Evolutionary conservation across 2,329 filamentous ascomycete genomes (phyloP).

Genomic region (Myriosclerotinia curreyana): DNA sequence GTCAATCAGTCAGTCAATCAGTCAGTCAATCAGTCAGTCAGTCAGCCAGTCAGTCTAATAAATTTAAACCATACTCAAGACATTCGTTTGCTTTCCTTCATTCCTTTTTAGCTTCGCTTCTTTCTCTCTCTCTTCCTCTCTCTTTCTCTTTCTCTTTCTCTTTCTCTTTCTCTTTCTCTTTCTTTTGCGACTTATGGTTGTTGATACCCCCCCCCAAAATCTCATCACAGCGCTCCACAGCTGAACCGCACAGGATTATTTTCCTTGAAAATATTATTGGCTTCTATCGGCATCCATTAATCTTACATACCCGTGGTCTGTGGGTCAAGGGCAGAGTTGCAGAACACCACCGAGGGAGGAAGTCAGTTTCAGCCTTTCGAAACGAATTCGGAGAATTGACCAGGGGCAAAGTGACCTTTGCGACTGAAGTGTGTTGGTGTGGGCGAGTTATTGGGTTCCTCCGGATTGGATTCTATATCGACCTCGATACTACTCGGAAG

Average conservation of each 20-base stretch:
- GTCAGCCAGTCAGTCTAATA: too few relatives aligned
- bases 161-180: background rate
- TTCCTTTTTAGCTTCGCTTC: background rate
- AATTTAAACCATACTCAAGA: background rate
- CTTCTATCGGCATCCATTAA: conserved; percentile 7
- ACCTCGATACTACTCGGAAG: background rate
- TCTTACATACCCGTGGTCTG: conserved; percentile 4
- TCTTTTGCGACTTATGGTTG: background rate
- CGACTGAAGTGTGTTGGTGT: background rate
- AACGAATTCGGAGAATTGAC: background rate
- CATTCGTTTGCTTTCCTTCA: background rate
- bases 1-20: too few relatives aligned
- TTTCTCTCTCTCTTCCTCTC: background rate
- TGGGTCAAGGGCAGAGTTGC: conserved; percentile 12
- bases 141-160: background rate
- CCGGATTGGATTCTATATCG: background rate
- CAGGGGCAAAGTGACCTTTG: conserved; percentile 9
- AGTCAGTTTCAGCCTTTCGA: conserved; percentile 19
- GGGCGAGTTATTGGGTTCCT: conserved; percentile 16
- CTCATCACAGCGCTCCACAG: background rate
- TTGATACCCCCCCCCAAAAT: background rate
- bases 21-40: too few relatives aligned
- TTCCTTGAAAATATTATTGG: conserved; percentile 12
- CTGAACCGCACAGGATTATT: conserved; percentile 8
- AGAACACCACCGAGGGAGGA: conserved; percentile 7